phyloP scores from a whole-genome alignment of 2,329 filamentous ascomycete species.

The Rhynchosporium agropyri region DNA sequence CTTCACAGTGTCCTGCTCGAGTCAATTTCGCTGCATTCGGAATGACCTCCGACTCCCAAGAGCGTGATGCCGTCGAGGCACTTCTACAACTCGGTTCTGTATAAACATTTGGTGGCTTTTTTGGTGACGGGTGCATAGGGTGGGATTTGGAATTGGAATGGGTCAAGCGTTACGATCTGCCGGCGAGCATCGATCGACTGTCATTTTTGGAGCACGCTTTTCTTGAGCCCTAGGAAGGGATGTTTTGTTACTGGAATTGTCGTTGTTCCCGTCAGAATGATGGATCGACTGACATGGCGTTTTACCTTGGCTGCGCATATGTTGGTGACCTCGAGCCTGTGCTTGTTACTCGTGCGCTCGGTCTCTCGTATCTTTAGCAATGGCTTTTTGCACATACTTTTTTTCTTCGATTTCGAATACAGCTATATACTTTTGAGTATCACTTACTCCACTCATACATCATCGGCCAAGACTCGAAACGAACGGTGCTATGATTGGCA shows the following conservation, averaged over 20 bases:
- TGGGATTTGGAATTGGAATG: constrained; percentile 19
- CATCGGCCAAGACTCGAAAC: constrained; percentile 16
- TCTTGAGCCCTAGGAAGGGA: constrained; percentile 34
- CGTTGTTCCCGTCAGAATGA: constrained; percentile 31
- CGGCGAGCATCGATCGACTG: constrained; percentile 42
- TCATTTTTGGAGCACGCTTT: constrained; percentile 34
- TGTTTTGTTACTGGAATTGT: constrained; percentile 27
- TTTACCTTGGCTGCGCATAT: constrained; percentile 30
- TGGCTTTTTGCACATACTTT: constrained; percentile 27
- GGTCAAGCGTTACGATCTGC: constrained; percentile 39
- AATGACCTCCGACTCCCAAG: constrained; percentile 63
- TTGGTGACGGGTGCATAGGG: constrained; percentile 34
- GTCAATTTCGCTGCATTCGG: constrained; percentile 52
- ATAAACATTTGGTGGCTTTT: constrained; percentile 49
- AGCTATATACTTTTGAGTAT: constrained; percentile 13
- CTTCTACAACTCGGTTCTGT: constrained; percentile 80
- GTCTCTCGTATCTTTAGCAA: constrained; percentile 27
- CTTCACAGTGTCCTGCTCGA: constrained; percentile 43
- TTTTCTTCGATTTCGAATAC: background rate
- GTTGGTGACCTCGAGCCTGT: constrained; percentile 39
- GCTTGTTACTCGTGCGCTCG: constrained; percentile 41
- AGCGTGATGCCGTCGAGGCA: constrained; percentile 80
- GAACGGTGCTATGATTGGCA: constrained; percentile 13
- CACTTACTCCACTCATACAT: constrained; percentile 25
- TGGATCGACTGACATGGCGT: constrained; percentile 33